These are phyloP conservation scores for Garcia nutans DNA, from an alignment of 345 rosid species.

Conservation along the genomic window DNA sequence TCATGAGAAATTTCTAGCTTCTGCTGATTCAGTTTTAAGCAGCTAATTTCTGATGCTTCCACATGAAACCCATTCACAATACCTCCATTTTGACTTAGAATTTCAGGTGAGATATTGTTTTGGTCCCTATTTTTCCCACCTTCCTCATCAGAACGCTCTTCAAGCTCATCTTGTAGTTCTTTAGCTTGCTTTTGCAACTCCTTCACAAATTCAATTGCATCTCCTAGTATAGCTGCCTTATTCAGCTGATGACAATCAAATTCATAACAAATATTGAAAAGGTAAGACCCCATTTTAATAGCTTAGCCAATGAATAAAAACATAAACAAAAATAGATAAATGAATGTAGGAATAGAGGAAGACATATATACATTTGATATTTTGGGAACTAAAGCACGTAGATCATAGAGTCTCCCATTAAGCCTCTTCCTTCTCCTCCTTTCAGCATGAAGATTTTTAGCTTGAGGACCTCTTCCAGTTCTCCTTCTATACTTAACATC, in stretches of 20 bases:
- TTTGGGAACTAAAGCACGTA: constrained; percentile 76
- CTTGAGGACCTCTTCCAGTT: constrained; percentile 52
- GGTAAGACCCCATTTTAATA: too few relatives aligned
- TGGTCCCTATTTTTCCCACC: constrained; percentile 34
- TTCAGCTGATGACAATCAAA: constrained; percentile 54
- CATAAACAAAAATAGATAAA: too few relatives aligned
- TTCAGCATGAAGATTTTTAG: constrained; percentile 87
- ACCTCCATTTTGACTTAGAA: constrained; percentile 40
- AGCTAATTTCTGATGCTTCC: constrained; percentile 38
- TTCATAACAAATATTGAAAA: neutral
- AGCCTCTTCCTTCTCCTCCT: constrained; percentile 88
- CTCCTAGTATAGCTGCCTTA: constrained; percentile 86
- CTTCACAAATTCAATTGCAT: constrained; percentile 82
- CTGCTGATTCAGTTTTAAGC: constrained; percentile 45
- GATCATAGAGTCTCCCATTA: constrained; percentile 79
- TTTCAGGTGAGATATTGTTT: constrained; percentile 27
- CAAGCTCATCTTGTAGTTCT: constrained; percentile 86
- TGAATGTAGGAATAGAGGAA: neutral
- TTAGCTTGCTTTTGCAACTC: constrained; percentile 72
- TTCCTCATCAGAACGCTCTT: constrained; percentile 70
- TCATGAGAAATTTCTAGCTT: constrained; percentile 47
- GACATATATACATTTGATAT: constrained; percentile 57
- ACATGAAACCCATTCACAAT: constrained; percentile 32
- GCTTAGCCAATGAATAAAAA: too few relatives aligned
- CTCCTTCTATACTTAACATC: constrained; percentile 45